Base-by-base conservation (phyloP, 305 asterid species). In the Withania somnifera region DNA sequence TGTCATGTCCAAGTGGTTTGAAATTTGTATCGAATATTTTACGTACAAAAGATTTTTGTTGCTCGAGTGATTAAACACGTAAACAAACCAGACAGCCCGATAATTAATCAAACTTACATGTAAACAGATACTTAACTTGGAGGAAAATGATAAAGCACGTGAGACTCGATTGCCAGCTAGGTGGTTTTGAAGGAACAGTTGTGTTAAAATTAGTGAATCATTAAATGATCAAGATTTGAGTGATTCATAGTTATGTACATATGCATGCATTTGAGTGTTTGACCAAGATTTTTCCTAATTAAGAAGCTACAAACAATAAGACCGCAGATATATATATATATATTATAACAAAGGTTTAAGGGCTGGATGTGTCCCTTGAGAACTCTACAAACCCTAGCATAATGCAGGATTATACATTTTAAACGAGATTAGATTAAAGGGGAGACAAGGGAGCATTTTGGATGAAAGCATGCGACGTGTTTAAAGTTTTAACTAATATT, bases 331-430 rank as follows among this genome's bases (percentile, higher is more conserved):
- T 83, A 80, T 76, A 84, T 83, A 81, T 71, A 64, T 64, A 6
- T 34, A 36, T 4, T 36, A 36, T 57, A 69, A 63, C 82, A 17
- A n/a, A 58, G 81, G 77, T 66, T 68, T 71, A 64, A 61, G 79
- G 78, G 61, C 19, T 69, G 56, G 20, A 9, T 28, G 34, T 84
- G 90, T 82, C 89, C 47, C 79, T 77, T 87, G 38, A 84, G 79
- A 82, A 83, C 81, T 82, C 69, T 80, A 78, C 86, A 87, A 87
- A 89, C 90, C 93, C 92, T 91, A 91, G 85, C 91, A 88, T 81
- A 54, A 67, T 83, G 90, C 86, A 79, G 67, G 71, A 22, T 77
- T 40, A 47, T 78, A 79, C 77, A 67, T 67, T 80, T 80, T 57
- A 78, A 85, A 82, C 83, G 24, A 0, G 83, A 85, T 83, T 56